Percentiles rank a stretch among this genome's conserved stretches.
phyloP scores from a whole-genome alignment of 2,329 filamentous ascomycete genomes.

The Beauveria sp. region DNA sequence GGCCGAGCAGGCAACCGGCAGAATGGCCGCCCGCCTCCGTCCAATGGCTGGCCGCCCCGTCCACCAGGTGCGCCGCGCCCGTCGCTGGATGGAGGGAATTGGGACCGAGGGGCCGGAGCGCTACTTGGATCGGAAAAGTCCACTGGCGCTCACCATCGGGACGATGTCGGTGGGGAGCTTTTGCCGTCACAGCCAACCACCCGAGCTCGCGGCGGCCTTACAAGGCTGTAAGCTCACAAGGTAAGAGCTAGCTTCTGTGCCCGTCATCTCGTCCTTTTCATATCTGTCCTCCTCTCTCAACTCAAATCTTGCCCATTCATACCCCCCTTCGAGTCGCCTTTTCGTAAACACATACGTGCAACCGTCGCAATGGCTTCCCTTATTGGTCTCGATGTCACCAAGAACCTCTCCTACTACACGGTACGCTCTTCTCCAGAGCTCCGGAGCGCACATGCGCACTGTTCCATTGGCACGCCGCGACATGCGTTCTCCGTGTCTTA shows the following conservation, averaged over 20 bases:
- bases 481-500: neutral
- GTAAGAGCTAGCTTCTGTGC: no score
- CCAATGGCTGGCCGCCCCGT: neutral
- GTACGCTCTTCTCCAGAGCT: neutral
- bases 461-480: neutral
- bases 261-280: no score
- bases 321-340: neutral
- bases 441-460: neutral
- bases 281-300: neutral
- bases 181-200: no score
- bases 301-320: neutral
- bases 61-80: neutral
- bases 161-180: neutral
- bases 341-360: neutral
- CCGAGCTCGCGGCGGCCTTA: no score
- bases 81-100: neutral
- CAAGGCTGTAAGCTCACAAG: no score
- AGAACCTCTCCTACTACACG: slow-evolving; percentile 20
- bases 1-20: neutral
- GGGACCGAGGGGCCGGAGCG: neutral
- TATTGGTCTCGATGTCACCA: slow-evolving; percentile 27
- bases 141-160: neutral
- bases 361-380: slow-evolving; percentile 20
- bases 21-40: neutral
- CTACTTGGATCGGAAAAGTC: neutral